Evolutionary conservation across 306 rosid species (phyloP).

Genomic region (Fagus crenata): DNA sequence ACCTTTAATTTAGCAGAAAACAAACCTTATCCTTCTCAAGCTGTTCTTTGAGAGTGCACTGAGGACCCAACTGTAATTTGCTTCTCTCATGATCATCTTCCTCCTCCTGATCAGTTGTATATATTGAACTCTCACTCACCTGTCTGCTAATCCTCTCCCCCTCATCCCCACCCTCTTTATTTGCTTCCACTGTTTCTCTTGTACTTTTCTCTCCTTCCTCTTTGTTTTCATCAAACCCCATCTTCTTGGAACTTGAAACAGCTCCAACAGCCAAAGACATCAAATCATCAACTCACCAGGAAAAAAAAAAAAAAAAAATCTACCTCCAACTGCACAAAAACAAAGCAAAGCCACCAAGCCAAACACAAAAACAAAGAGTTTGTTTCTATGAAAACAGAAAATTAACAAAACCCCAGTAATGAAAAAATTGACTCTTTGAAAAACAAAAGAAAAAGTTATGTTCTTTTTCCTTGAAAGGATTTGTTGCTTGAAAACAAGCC

Average conservation of each 20-base stretch:
- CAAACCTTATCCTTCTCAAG: conserved; percentile 88
- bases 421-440: not conserved
- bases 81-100: conserved; percentile 71
- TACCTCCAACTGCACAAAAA: conserved; percentile 15
- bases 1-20: conserved; percentile 2
- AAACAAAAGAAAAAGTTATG: not conserved
- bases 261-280: conserved; percentile 54
- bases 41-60: conserved; percentile 78
- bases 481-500: conserved; percentile 7
- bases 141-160: conserved; percentile 34
- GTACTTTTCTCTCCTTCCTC: conserved; percentile 28
- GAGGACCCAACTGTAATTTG: conserved; percentile 88
- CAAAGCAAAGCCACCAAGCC: conserved; percentile 3
- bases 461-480: conserved; percentile 9
- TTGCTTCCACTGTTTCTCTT: conserved; percentile 25
- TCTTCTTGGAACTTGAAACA: conserved; percentile 49
- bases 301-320: not conserved
- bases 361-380: conserved; percentile 5
- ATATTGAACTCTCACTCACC: conserved; percentile 59
- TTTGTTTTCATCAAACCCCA: conserved; percentile 73
- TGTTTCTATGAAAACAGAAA: conserved; percentile 1
- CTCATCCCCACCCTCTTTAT: conserved; percentile 48
- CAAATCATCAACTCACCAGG: conserved; percentile 41
- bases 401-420: conserved; percentile 11
- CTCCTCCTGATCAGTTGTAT: conserved; percentile 66